These are phyloP conservation scores for Firmiana major DNA, from an alignment of 345 rosid species.

Conservation along the genomic window DNA sequence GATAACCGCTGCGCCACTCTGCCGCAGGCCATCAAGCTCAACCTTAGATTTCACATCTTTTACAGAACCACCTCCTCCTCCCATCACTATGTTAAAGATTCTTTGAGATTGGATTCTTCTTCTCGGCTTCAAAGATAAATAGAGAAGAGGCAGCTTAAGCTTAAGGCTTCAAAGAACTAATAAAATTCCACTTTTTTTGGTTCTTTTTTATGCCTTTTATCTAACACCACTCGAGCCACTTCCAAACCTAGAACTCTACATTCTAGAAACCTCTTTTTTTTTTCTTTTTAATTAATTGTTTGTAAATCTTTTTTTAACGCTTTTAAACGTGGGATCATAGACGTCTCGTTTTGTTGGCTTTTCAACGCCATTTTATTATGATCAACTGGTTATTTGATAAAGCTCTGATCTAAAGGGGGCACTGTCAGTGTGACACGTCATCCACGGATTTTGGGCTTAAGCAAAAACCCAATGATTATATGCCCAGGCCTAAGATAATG, in stretches of 20 bases:
- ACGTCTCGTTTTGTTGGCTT: background rate
- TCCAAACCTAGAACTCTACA: background rate
- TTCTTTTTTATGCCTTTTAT: background rate
- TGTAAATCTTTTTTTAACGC: background rate
- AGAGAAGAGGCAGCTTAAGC: background rate
- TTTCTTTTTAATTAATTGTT: background rate
- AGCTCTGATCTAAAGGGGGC: background rate
- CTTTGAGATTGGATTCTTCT: background rate
- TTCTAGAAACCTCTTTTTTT: background rate
- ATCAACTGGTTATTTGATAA: slow-evolving; percentile 1
- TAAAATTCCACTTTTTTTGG: background rate
- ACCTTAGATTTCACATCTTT: slow-evolving; percentile 78
- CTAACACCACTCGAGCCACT: background rate
- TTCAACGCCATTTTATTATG: background rate
- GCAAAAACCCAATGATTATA: background rate
- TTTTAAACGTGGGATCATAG: too few species aligned
- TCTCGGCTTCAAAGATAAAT: background rate
- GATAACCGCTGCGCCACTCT: slow-evolving; percentile 50
- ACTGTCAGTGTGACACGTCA: background rate
- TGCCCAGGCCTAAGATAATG: background rate
- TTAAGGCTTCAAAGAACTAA: background rate
- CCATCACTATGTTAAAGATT: background rate
- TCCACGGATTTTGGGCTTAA: background rate
- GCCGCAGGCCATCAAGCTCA: slow-evolving; percentile 60
- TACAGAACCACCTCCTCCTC: slow-evolving; percentile 52